Percentiles rank a stretch among this genome's conserved stretches.
Conservation (phyloP, 2,329 filamentous ascomycete genomes). For the Bimuria novae-zelandiae region DNA sequence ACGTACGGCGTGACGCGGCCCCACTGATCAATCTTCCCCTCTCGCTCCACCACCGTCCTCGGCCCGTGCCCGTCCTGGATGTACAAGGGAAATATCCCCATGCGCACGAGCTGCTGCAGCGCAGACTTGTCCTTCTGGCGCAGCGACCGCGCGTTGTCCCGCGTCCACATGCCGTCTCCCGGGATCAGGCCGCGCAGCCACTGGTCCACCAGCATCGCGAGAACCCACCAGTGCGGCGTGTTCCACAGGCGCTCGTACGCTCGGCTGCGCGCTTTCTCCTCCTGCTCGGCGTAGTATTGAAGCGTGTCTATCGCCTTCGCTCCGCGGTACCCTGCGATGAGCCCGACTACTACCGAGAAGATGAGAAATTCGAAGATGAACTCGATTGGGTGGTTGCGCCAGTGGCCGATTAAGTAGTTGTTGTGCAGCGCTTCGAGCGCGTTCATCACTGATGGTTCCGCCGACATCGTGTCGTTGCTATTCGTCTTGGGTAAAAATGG, state of each 20-base stretch:
- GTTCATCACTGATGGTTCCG: too few relatives aligned
- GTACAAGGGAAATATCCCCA: constrained; percentile 20
- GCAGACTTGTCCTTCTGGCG: constrained; percentile 6
- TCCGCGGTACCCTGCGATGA: background rate
- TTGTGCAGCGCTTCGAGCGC: too few relatives aligned
- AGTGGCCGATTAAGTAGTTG: background rate
- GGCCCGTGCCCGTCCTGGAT: constrained; percentile 18
- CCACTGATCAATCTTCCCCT: background rate
- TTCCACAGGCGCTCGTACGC: background rate
- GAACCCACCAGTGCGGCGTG: background rate
- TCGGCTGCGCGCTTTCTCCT: too few relatives aligned
- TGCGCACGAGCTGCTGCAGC: constrained; percentile 13
- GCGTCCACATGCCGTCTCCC: background rate
- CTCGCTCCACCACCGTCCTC: background rate
- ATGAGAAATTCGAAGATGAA: background rate
- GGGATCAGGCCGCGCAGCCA: background rate
- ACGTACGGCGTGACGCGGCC: background rate
- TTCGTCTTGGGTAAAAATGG: too few relatives aligned
- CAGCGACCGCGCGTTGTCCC: background rate
- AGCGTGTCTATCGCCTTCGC: background rate
- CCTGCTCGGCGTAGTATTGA: background rate
- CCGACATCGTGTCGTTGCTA: too few relatives aligned
- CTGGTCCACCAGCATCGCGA: background rate
- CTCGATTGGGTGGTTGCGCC: background rate
- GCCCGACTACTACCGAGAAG: background rate